phyloP scores from a whole-genome alignment of 1,284 basidiomycete species.

The Grifola frondosa region DNA sequence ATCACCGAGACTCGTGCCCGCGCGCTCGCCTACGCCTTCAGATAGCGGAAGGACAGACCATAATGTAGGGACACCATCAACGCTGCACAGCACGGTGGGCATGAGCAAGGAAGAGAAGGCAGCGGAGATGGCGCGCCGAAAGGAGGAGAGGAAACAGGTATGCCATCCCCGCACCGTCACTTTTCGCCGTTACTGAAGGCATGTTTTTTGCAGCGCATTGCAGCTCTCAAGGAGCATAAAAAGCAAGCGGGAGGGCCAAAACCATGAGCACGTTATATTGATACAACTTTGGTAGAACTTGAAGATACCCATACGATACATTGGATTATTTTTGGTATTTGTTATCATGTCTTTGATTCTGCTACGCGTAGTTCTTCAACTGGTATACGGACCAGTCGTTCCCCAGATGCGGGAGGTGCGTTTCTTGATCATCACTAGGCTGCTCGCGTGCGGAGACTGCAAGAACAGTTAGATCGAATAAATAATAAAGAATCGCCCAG shows the following conservation, averaged over 20 bases:
- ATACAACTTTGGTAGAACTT: too few species aligned
- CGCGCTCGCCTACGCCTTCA: conserved; percentile 26
- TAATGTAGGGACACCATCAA: conserved; percentile 18
- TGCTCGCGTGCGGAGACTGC: conserved; percentile 46
- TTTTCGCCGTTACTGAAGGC: neutral
- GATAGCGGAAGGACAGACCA: conserved; percentile 20
- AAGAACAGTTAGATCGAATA: neutral
- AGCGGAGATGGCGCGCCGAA: conserved; percentile 82
- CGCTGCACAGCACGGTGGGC: conserved; percentile 30
- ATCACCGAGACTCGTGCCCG: conserved; percentile 12
- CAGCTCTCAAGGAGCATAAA: conserved; percentile 35
- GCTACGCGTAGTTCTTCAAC: conserved; percentile 51
- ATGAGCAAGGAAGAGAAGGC: conserved; percentile 88
- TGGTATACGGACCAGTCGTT: conserved; percentile 60
- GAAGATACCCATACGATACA: too few species aligned
- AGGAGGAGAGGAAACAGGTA: conserved; percentile 86
- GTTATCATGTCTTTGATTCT: conserved; percentile 16
- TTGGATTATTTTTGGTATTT: too few species aligned
- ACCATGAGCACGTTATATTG: too few species aligned
- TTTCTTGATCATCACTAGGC: conserved; percentile 26
- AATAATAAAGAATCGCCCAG: neutral
- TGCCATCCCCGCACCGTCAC: conserved; percentile 14
- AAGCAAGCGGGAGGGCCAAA: conserved; percentile 17
- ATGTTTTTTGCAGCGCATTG: conserved; percentile 26
- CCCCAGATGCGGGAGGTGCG: conserved; percentile 26